These are phyloP conservation scores for Hymenoscyphus repandus DNA, from an alignment of 2,329 filamentous ascomycete genomes.

Conservation along the genomic window DNA sequence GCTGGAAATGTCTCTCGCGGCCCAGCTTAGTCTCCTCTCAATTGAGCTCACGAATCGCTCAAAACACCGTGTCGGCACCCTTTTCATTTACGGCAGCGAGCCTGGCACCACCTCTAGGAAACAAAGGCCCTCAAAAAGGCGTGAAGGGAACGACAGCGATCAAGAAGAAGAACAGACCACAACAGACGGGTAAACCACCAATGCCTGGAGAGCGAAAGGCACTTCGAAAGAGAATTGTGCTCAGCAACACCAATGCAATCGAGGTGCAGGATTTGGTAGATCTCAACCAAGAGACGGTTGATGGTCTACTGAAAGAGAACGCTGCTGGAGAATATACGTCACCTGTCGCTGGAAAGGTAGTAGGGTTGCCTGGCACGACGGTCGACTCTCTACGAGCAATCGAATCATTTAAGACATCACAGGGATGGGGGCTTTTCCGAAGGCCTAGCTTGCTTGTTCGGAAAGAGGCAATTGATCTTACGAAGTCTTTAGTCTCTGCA, in stretches of 20 bases:
- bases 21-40: constrained; percentile 33
- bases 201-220: constrained; percentile 78
- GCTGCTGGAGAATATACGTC: constrained; percentile 37
- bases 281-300: constrained; percentile 50
- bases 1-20: constrained; percentile 54
- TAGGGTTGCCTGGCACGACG: constrained; percentile 61
- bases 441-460: constrained; percentile 74
- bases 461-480: constrained; percentile 69
- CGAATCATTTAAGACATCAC: constrained; percentile 85
- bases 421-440: constrained; percentile 83
- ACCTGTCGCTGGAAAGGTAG: constrained; percentile 57
- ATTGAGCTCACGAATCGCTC: constrained; percentile 3
- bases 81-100: constrained; percentile 27
- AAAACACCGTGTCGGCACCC: constrained; percentile 13
- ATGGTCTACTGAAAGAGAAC: constrained; percentile 50
- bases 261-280: constrained; percentile 64
- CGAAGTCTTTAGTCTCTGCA: constrained; percentile 53
- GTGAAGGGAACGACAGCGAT: constrained; percentile 22
- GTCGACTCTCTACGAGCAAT: constrained; percentile 78
- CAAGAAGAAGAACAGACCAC: constrained; percentile 43
- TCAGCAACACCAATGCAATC: constrained; percentile 91
- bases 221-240: constrained; percentile 78
- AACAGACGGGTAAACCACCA: constrained; percentile 45
- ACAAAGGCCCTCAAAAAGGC: constrained; percentile 7
- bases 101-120: constrained; percentile 8